Base-by-base conservation (phyloP, 768 basidiomycete species). In the Lactarius hatsudake region DNA sequence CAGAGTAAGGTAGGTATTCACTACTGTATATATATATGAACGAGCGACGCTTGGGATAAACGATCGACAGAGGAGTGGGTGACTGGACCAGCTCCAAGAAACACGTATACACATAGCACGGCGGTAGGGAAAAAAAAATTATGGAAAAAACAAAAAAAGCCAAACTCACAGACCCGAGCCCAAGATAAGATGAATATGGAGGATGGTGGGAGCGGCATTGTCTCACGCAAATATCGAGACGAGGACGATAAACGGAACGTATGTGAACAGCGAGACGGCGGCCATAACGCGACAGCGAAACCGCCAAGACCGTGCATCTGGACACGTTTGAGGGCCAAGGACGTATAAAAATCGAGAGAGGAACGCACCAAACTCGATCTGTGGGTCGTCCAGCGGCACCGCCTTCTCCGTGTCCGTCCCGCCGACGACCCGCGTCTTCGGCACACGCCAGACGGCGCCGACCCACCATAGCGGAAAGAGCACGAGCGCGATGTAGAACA, bases 301-400 rank as follows among this genome's bases (percentile, higher is more conserved):
- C 61, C 90, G 85, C 91, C 91, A 93, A 42, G 84, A 82, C 72
- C 80, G 83, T 12, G 90, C 88, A 75, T 93, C 91, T 92, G 69
- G 43, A 30, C 6, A 53, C 48, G 36, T 48, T 40, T 73, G 59
- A 61, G 10, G 36, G 3, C 34, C 34, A 38, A 38, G 36, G 36
- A 12, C 36, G 36, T 12, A 38, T 13, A 13, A 38, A 38, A 38
- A 38, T 4, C 1, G 9, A 42, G 43, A 51, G 13, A 5, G 58
- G 40, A 28, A 78, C 88, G 72, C 71, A 91, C 91, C 87, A 73
- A 84, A 82, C 73, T 92, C 91, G 63, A 91, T 83, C 73, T 92
- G 90, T 32, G 90, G 90, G 76, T 92, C 89, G 72, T 91, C 90
- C 58, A 91, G 78, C 34, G 87, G 79, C 18, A 91, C 89, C 48